Base-by-base conservation (phyloP, 2,329 filamentous ascomycete genomes). In the Fonsecaea multimorphosa region DNA sequence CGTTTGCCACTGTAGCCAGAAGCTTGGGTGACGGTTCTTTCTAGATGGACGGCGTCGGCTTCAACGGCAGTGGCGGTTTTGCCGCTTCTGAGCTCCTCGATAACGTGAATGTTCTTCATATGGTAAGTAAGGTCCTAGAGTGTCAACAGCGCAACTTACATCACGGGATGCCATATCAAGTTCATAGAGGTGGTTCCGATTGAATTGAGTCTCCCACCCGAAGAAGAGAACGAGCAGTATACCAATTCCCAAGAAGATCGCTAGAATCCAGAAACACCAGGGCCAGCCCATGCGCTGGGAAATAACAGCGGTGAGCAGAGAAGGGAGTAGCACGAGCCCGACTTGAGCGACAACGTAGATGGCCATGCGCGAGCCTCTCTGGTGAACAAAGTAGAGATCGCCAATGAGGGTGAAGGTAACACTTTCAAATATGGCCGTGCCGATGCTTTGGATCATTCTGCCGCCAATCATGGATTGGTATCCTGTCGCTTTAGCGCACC, bases 341-440 rank as follows among this genome's bases (percentile, higher is more conserved):
- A 40, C 14, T 62, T 31, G 34, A n/a, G 38, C 24, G 22, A 24
- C 58, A 27, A 63, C 53, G 24, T 36, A 64, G 24, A 58, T 44
- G 24, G 61, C 46, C n/a, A 46, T 64, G 2, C 56, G 55, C 2
- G 49, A 27, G n/a, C 56, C 72, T 19, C 72, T 65, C 51, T 73
- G 63, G 60, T 73, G 71, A 8, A 73, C 71, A 58, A 64, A 73
- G 67, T 72, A 74, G 46, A 72, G 64, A 52, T 74, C 69, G 4
- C 72, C 70, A 5, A 74, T 66, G 12, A 66, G 57, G 19, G 72
- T 31, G 40, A 54, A 65, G 4, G 53, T 49, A 19, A 66, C 57
- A 44, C 61, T 64, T 54, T 66, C 63, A 36, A 68, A 68, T 19
- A 46, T 54, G 9, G 62, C 62, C 1, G 60, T 32, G 19, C 62